These are phyloP conservation scores for Arthroderma sp. DNA, from an alignment of 2,329 filamentous ascomycete genomes.

Conservation along the genomic window DNA sequence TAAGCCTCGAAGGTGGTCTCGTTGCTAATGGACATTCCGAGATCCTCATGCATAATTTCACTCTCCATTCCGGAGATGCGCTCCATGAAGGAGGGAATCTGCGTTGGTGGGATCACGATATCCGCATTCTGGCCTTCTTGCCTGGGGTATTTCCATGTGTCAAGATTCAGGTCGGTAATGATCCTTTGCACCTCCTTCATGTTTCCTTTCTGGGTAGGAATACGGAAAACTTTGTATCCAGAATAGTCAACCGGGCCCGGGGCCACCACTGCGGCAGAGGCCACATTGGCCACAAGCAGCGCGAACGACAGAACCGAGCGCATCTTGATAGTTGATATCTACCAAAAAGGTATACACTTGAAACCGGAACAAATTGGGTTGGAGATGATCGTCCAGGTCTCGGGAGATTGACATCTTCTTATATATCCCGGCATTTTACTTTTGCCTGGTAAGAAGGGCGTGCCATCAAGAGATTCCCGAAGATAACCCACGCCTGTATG, in stretches of 20 bases:
- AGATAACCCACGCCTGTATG: not conserved
- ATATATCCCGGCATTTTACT: constrained; percentile 1
- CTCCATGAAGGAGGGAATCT: constrained; percentile 29
- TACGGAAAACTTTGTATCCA: constrained; percentile 17
- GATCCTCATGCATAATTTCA: constrained; percentile 33
- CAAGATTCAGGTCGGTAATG: constrained; percentile 14
- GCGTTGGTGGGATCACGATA: constrained; percentile 31
- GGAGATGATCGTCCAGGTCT: not conserved
- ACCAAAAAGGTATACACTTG: not conserved
- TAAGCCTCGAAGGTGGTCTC: constrained; percentile 21
- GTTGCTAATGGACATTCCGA: constrained; percentile 34
- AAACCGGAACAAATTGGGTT: not conserved
- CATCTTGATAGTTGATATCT: not conserved
- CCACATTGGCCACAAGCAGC: constrained; percentile 5
- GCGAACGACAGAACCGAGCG: not conserved
- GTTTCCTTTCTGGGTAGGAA: constrained; percentile 12
- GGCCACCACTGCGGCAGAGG: not conserved
- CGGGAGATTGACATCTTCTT: constrained; percentile 2
- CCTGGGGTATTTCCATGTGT: constrained; percentile 16
- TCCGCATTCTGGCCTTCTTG: constrained; percentile 25
- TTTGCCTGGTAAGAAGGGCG: not conserved
- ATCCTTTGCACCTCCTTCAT: constrained; percentile 13
- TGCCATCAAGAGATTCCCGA: not conserved
- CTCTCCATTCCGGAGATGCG: constrained; percentile 23
- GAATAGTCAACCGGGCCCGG: constrained; percentile 12